Evolutionary conservation across 1,284 basidiomycete species (phyloP).

Genomic region (Cutaneotrichosporon arboriforme): DNA sequence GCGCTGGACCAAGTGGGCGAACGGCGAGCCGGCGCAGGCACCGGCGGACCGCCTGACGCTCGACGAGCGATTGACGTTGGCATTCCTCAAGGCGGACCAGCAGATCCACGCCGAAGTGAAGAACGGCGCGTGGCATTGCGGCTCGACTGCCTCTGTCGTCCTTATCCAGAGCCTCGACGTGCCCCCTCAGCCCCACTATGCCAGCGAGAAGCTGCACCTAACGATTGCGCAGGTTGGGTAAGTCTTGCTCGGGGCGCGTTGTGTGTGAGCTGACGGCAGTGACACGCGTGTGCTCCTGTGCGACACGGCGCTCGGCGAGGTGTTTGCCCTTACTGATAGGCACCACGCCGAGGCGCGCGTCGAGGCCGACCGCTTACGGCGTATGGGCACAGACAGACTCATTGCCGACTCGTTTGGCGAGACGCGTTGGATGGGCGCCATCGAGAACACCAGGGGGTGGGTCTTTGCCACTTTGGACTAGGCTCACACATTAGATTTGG

Average conservation of each 20-base stretch:
- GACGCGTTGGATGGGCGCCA: constrained; percentile 89
- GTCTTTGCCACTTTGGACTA: constrained; percentile 21
- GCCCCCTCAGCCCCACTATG: constrained; percentile 71
- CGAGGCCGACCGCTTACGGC: constrained; percentile 76
- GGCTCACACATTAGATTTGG: no score
- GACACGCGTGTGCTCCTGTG: constrained; percentile 86
- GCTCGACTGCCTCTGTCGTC: constrained; percentile 85
- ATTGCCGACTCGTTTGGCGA: constrained; percentile 96
- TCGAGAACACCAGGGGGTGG: constrained; percentile 86
- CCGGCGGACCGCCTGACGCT: constrained; percentile 58
- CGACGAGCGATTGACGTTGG: constrained; percentile 73
- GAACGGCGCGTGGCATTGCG: constrained; percentile 53
- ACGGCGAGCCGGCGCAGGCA: constrained; percentile 1
- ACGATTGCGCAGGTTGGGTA: constrained; percentile 92
- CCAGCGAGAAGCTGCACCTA: constrained; percentile 61
- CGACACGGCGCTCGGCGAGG: constrained; percentile 63
- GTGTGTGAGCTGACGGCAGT: constrained; percentile 48
- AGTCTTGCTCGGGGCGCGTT: constrained; percentile 18
- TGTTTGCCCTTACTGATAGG: constrained; percentile 74
- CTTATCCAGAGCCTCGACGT: constrained; percentile 78
- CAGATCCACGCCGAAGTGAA: constrained; percentile 56
- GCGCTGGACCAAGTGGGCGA: constrained; percentile 29
- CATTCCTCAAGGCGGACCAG: constrained; percentile 74
- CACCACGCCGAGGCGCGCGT: constrained; percentile 87
- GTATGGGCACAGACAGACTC: constrained; percentile 68